Conservation (phyloP, 352 stramenopile genomes). For the Phytophthora hibernalis region DNA sequence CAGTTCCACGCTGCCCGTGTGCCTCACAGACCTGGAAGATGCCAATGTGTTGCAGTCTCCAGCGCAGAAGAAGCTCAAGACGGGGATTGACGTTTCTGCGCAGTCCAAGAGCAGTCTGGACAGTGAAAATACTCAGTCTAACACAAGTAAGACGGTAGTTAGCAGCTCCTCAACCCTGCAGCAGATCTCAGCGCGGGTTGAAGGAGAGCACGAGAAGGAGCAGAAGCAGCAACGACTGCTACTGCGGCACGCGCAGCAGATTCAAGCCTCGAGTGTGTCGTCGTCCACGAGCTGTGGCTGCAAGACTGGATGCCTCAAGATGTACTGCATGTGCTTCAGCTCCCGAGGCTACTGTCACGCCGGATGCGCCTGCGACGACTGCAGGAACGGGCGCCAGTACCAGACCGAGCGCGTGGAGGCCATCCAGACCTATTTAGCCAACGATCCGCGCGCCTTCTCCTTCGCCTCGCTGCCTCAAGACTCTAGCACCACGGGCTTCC, state of each 20-base stretch:
- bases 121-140: neutral
- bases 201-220: constrained; percentile 45
- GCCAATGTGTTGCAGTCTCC: constrained; percentile 46
- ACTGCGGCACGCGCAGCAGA: constrained; percentile 66
- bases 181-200: constrained; percentile 21
- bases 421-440: constrained; percentile 80
- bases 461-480: constrained; percentile 49
- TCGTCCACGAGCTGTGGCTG: constrained; percentile 84
- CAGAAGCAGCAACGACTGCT: constrained; percentile 55
- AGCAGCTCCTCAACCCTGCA: constrained; percentile 22
- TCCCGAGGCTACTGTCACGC: constrained; percentile 81
- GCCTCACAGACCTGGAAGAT: constrained; percentile 49
- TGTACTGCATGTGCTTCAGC: constrained; percentile 90
- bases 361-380: constrained; percentile 74
- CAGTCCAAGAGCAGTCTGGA: constrained; percentile 28
- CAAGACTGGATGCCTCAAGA: constrained; percentile 88
- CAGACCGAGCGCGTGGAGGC: constrained; percentile 72
- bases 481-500: constrained; percentile 51
- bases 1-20: constrained; percentile 42
- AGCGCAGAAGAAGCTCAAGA: constrained; percentile 34
- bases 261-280: constrained; percentile 74
- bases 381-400: constrained; percentile 69
- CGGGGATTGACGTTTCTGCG: constrained; percentile 1
- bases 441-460: constrained; percentile 82
- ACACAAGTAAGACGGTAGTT: constrained; percentile 5